Percentiles rank a stretch among this genome's conserved stretches.
phyloP scores from a whole-genome alignment of 129 eudicot genomes.

The Lonicera japonica region DNA sequence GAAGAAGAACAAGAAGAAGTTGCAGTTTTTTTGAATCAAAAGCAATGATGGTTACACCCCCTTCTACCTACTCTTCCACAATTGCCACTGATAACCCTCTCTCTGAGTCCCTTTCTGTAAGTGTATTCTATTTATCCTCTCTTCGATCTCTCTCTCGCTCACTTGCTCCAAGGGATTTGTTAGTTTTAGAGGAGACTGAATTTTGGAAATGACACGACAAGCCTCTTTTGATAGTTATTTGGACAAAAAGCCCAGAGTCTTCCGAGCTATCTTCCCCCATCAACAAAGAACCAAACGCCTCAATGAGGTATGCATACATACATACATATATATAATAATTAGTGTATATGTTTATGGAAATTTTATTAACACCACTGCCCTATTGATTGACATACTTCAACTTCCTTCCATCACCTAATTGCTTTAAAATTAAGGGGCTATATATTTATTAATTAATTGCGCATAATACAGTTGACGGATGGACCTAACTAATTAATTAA shows the following conservation, averaged over 20 bases:
- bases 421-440: too few relatives aligned
- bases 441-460: too few relatives aligned
- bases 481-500: too few relatives aligned
- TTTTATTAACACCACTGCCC: too few relatives aligned
- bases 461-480: too few relatives aligned
- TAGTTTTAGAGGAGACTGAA: too few relatives aligned
- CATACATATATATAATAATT: too few relatives aligned
- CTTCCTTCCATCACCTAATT: too few relatives aligned
- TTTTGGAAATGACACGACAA: too few relatives aligned
- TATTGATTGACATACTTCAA: too few relatives aligned
- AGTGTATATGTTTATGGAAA: too few relatives aligned
- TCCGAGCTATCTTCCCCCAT: constrained; percentile 74
- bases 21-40: neutral
- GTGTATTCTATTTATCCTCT: neutral
- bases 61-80: constrained; percentile 56
- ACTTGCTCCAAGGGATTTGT: neutral
- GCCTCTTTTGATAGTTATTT: constrained; percentile 88
- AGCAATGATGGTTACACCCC: constrained; percentile 27
- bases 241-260: constrained; percentile 71
- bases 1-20: too few relatives aligned
- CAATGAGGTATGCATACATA: constrained; percentile 31
- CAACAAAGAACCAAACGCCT: constrained; percentile 69
- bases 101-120: constrained; percentile 61
- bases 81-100: constrained; percentile 67
- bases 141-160: constrained; percentile 9